Percentiles rank a stretch among this genome's conserved stretches.
phyloP scores from a whole-genome alignment of 768 basidiomycete species.

The Tricholoma sp. region DNA sequence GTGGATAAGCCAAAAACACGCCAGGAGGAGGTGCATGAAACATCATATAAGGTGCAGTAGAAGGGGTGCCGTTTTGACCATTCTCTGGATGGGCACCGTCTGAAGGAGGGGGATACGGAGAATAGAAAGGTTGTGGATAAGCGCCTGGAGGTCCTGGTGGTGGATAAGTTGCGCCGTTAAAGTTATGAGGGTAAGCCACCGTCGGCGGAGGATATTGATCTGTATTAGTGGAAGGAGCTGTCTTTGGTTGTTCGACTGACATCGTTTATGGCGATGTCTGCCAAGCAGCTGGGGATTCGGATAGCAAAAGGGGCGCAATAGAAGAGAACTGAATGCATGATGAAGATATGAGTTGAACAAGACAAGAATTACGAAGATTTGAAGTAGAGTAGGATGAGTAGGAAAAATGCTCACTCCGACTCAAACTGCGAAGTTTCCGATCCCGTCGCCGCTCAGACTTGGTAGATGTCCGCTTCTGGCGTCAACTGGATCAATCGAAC shows the following conservation, averaged over 20 bases:
- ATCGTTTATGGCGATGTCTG: constrained; percentile 12
- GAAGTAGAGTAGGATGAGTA: constrained; percentile 16
- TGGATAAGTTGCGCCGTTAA: constrained; percentile 25
- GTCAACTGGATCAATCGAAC: neutral
- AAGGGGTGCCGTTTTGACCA: constrained; percentile 26
- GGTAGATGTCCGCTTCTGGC: constrained; percentile 15
- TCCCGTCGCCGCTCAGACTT: constrained; percentile 38
- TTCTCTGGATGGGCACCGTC: constrained; percentile 33
- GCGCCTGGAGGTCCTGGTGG: constrained; percentile 23
- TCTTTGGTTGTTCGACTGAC: constrained; percentile 29
- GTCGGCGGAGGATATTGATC: constrained; percentile 30
- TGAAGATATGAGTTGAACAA: neutral
- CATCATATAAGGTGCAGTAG: constrained; percentile 35
- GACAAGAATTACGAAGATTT: constrained; percentile 4
- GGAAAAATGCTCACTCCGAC: constrained; percentile 41
- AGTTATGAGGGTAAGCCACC: constrained; percentile 28
- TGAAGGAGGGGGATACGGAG: constrained; percentile 36
- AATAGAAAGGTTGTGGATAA: constrained; percentile 34
- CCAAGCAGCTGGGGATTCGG: neutral
- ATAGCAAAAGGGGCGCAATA: neutral
- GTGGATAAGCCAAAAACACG: constrained; percentile 39
- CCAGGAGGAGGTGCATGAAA: constrained; percentile 31
- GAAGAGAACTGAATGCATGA: neutral
- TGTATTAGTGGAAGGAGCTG: constrained; percentile 20
- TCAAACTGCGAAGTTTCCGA: constrained; percentile 35